Evolutionary conservation across 805 yeast genomes (phyloP).

Genomic region (Sugiyamaella americana): DNA sequence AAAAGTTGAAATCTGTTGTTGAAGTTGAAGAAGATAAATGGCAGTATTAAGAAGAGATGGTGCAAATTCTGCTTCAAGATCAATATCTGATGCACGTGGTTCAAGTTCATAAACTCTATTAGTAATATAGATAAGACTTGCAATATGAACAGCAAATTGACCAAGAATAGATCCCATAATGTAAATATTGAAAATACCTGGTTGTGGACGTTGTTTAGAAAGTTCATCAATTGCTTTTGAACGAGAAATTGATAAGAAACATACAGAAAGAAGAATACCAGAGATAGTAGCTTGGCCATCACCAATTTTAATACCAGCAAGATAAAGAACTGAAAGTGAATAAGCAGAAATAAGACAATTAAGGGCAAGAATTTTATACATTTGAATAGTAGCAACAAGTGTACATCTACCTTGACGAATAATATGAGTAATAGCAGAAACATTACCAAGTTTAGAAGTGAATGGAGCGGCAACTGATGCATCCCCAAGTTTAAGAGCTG

Average conservation of each 20-base stretch:
- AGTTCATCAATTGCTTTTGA: conserved; percentile 86
- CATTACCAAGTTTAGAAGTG: conserved; percentile 89
- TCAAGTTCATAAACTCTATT: conserved; percentile 77
- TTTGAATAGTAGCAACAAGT: conserved; percentile 92
- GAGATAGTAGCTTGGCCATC: conserved; percentile 97
- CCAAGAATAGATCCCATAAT: conserved; percentile 97
- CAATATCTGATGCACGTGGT: conserved; percentile 87
- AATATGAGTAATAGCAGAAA: conserved; percentile 85
- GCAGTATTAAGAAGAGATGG: conserved; percentile 95
- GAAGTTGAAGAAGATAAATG: conserved; percentile 86
- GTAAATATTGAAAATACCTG: conserved; percentile 90
- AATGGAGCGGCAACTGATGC: conserved; percentile 99
- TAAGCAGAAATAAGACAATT: conserved; percentile 96
- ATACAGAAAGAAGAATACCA: conserved; percentile 85
- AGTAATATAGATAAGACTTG: conserved; percentile 75
- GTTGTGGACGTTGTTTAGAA: conserved; percentile 93
- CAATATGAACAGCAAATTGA: conserved; percentile 90
- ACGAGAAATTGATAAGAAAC: conserved; percentile 91
- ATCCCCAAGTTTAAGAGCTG: conserved; percentile 90
- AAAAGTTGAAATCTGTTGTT: conserved; percentile 95
- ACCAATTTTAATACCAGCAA: conserved; percentile 97
- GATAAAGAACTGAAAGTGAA: conserved; percentile 84
- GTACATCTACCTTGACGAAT: conserved; percentile 99
- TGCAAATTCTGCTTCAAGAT: conserved; percentile 77
- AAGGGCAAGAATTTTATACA: conserved; percentile 96